phyloP scores from a whole-genome alignment of 1,284 basidiomycete species.

The Cerrena zonata region DNA sequence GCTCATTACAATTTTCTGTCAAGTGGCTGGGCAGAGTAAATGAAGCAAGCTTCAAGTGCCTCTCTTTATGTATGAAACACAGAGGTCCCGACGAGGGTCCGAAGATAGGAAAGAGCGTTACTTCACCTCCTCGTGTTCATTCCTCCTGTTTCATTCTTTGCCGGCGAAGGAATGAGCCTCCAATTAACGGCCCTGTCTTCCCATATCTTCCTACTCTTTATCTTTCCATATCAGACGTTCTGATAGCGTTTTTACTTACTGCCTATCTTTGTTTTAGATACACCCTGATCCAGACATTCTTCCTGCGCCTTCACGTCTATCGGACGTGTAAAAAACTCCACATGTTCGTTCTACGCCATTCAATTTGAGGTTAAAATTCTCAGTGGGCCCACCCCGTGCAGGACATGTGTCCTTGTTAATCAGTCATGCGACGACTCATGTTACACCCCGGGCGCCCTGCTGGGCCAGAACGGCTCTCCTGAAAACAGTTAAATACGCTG shows the following conservation, averaged over 20 bases:
- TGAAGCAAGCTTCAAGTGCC: too few relatives aligned
- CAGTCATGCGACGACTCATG: constrained; percentile 16
- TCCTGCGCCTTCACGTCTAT: too few relatives aligned
- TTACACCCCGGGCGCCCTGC: constrained; percentile 8
- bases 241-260: not conserved
- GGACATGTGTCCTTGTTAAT: constrained; percentile 1
- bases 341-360: not conserved
- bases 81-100: not conserved
- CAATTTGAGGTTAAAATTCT: not conserved
- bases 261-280: too few relatives aligned
- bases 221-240: not conserved
- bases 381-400: not conserved
- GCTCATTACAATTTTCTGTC: too few relatives aligned
- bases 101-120: not conserved
- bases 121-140: not conserved
- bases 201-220: not conserved
- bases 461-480: not conserved
- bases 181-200: not conserved
- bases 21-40: too few relatives aligned
- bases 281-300: not conserved
- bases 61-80: constrained; percentile 12
- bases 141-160: not conserved
- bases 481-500: constrained; percentile 3
- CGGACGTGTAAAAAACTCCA: not conserved
- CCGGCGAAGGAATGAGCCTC: not conserved